Percentiles rank a stretch among this genome's conserved stretches.
These are phyloP conservation scores for Zizania palustris DNA, from an alignment of 202 grass and related monocot genomes.

Conservation along the genomic window DNA sequence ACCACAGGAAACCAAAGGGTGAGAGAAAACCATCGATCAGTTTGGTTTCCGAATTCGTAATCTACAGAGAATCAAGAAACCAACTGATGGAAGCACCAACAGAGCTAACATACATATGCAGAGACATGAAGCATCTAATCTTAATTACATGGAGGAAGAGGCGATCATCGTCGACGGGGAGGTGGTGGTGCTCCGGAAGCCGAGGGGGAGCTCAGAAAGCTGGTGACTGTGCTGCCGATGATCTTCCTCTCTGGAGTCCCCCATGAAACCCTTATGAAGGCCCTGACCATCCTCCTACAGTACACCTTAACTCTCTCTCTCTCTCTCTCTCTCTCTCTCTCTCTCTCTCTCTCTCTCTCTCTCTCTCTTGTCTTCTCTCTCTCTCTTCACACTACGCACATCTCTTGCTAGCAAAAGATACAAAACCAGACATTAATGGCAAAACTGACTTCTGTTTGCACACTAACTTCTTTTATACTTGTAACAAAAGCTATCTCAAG, in stretches of 20 bases:
- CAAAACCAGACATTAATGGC: constrained; percentile 29
- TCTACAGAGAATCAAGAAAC: constrained; percentile 24
- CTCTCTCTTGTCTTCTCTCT: not conserved
- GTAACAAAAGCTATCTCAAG: constrained; percentile 42
- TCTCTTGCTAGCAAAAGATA: constrained; percentile 38
- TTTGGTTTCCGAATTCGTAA: constrained; percentile 32
- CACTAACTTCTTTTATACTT: constrained; percentile 43
- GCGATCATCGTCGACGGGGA: constrained; percentile 26
- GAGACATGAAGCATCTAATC: not conserved
- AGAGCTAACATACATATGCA: not conserved
- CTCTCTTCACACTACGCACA: constrained; percentile 43
- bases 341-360: constrained; percentile 6
- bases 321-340: constrained; percentile 9
- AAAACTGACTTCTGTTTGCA: not conserved
- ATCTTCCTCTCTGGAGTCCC: constrained; percentile 33
- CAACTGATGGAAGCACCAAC: constrained; percentile 2
- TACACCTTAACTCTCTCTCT: constrained; percentile 3
- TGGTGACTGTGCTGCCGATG: not conserved
- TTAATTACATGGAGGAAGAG: constrained; percentile 56
- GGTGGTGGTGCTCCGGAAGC: not conserved
- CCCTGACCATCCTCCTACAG: constrained; percentile 46
- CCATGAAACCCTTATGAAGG: constrained; percentile 55
- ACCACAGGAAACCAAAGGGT: not conserved
- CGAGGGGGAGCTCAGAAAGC: constrained; percentile 20
- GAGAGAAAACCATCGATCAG: not conserved